Evolutionary conservation across 1,284 basidiomycete species (phyloP).

Genomic region (Boletus smithii): DNA sequence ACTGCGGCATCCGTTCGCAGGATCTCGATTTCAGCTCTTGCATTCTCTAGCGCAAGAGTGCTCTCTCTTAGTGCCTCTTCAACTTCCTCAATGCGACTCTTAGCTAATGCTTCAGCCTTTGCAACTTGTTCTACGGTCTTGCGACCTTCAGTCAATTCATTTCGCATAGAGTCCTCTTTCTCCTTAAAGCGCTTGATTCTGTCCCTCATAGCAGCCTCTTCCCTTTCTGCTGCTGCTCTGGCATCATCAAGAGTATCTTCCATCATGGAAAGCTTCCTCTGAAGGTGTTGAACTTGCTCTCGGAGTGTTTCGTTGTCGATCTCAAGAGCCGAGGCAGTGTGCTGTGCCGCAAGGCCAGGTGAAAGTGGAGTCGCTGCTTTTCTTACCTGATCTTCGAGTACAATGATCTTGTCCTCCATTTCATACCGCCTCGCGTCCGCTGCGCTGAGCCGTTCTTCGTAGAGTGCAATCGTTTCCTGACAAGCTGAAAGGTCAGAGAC

Average conservation of each 20-base stretch:
- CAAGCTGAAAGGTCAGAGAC: conserved; percentile 4
- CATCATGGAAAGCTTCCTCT: conserved; percentile 68
- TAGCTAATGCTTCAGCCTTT: conserved; percentile 61
- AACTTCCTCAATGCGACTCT: conserved; percentile 71
- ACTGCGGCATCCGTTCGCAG: conserved; percentile 76
- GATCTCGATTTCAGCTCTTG: conserved; percentile 87
- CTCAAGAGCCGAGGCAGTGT: conserved; percentile 62
- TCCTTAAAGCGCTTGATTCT: conserved; percentile 73
- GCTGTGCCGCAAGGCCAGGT: conserved; percentile 38
- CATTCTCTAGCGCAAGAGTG: conserved; percentile 84
- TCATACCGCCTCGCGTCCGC: conserved; percentile 76
- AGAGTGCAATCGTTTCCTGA: conserved; percentile 88
- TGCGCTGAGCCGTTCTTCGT: conserved; percentile 80
- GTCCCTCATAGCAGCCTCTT: conserved; percentile 64
- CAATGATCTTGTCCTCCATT: conserved; percentile 64
- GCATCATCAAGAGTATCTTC: conserved; percentile 88
- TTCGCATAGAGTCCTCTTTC: conserved; percentile 68
- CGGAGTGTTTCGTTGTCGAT: conserved; percentile 92
- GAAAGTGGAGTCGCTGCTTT: conserved; percentile 38
- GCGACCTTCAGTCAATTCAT: conserved; percentile 61
- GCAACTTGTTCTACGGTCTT: conserved; percentile 62
- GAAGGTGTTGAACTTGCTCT: conserved; percentile 84
- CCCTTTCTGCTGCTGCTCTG: conserved; percentile 66
- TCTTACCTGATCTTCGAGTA: conserved; percentile 56
- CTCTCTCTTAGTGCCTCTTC: conserved; percentile 88